Evolutionary conservation across 768 basidiomycete species (phyloP), one percentile per base, ranked within the genome.

Genomic region (Neoboletus brunneissimus): DNA sequence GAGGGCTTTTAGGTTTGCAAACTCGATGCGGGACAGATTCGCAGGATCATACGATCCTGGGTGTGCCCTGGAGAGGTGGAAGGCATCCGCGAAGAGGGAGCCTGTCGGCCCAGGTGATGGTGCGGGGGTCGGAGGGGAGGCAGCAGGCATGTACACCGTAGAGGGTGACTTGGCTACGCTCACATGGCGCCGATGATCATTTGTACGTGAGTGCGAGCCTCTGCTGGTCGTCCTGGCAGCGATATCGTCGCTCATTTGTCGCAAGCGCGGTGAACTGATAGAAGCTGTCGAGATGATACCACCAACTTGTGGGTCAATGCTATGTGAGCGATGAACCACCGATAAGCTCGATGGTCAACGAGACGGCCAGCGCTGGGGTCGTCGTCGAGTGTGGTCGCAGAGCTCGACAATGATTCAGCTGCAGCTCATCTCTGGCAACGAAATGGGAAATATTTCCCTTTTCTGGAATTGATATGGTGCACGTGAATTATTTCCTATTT

Each of bases 111-210:
- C 68, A 25, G 84, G 84, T 4, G 84, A 85, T 1, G 84, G 83
- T 23, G 82, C 84, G 15, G 84, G 84, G 0, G 84, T 86, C 4
- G 84, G 84, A 1, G 83, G 84, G 1, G 82, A 81, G 29, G 75
- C 72, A 27, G 82, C 74, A 41, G 84, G 82, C 67, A 84, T 77
- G 66, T 78, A 82, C 7, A 83, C 60, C 5, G 75, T 73, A 0
- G 75, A 66, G 11, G 70, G 55, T 2, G 64, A 54, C 47, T 29
- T 61, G 50, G 35, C 56, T 55, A n/a, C 49, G 47, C 56, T 63
- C 48, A 43, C 54, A 45, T 65, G 55, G 49, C 53, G 59, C 20
- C 48, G 58, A 35, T 59, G 42, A 51, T 67, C 64, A n/a, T 48
- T 45, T 38, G 53, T 59, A 29, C 44, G 56, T 37, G 63, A 35